Conservation (phyloP, 2,329 filamentous ascomycete genomes). For the Colletotrichum limetticola region DNA sequence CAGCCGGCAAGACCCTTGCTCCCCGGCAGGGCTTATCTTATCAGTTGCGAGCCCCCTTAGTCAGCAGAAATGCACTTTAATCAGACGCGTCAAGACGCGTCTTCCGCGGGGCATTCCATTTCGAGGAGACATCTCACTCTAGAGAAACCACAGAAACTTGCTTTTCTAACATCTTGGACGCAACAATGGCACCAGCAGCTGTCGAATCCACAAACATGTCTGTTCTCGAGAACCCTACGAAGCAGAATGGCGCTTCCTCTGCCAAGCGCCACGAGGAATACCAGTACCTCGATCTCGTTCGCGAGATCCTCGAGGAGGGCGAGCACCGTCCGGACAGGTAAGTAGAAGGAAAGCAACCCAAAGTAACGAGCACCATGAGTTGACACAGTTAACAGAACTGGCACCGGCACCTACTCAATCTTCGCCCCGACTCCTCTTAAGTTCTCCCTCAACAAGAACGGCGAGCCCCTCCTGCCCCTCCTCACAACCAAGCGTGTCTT, state of each 20-base stretch:
- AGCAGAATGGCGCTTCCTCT: constrained; percentile 9
- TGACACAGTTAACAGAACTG: constrained; percentile 69
- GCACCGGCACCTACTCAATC: constrained; percentile 90
- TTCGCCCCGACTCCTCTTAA: constrained; percentile 89
- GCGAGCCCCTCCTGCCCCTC: constrained; percentile 80
- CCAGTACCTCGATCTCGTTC: constrained; percentile 92
- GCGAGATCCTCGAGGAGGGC: constrained; percentile 82
- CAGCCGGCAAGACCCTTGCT: constrained; percentile 15
- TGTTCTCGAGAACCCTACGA: constrained; percentile 3
- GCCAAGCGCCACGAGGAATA: constrained; percentile 79
- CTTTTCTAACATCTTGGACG: neutral
- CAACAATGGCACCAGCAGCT: constrained; percentile 22
- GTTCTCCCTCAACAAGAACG: constrained; percentile 79
- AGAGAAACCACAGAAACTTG: neutral
- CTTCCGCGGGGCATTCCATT: neutral
- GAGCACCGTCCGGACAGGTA: constrained; percentile 91
- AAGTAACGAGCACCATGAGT: constrained; percentile 4
- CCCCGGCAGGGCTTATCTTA: constrained; percentile 7
- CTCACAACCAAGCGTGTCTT: constrained; percentile 98
- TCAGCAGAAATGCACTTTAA: constrained; percentile 24
- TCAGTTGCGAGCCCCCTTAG: neutral
- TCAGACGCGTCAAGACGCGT: constrained; percentile 31
- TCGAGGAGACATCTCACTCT: neutral
- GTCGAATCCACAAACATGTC: constrained; percentile 17
- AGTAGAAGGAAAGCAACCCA: neutral